Percentiles rank a stretch among this genome's conserved stretches.
These are phyloP conservation scores for Penicillium thymicola DNA, from an alignment of 2,329 filamentous ascomycete genomes.

Conservation along the genomic window DNA sequence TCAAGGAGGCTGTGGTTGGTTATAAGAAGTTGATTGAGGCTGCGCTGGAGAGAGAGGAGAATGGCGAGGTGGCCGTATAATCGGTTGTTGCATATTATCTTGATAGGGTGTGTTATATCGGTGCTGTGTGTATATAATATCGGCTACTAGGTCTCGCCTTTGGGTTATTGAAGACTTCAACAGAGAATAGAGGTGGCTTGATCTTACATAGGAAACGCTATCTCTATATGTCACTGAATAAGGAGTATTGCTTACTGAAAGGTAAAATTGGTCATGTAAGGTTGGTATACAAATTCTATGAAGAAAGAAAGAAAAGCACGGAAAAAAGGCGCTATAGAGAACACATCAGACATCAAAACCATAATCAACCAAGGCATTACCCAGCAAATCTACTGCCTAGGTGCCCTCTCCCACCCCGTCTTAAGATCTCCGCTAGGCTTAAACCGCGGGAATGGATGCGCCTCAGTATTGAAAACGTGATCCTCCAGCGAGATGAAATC, in stretches of 20 bases:
- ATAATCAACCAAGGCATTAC: background rate
- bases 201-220: background rate
- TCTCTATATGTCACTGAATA: background rate
- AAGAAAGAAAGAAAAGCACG: background rate
- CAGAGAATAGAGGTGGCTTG: background rate
- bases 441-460: conserved; percentile 84
- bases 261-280: background rate
- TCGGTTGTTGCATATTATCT: background rate
- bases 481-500: conserved; percentile 81
- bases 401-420: conserved; percentile 40
- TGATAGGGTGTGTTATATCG: background rate
- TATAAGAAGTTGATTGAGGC: conserved; percentile 23
- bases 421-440: conserved; percentile 58
- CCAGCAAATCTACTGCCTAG: conserved; percentile 3
- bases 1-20: conserved; percentile 19
- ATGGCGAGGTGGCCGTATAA: background rate
- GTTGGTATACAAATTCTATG: conserved; percentile 1
- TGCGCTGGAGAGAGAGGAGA: conserved; percentile 18
- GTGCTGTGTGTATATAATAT: background rate
- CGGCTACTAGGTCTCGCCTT: background rate
- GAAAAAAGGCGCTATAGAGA: background rate
- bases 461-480: conserved; percentile 93
- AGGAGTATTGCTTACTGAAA: background rate
- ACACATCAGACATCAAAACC: background rate
- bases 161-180: background rate